Percentiles rank a stretch among this genome's conserved stretches.
phyloP scores from a whole-genome alignment of 352 stramenopile species.

The Lagenidium sp. region DNA sequence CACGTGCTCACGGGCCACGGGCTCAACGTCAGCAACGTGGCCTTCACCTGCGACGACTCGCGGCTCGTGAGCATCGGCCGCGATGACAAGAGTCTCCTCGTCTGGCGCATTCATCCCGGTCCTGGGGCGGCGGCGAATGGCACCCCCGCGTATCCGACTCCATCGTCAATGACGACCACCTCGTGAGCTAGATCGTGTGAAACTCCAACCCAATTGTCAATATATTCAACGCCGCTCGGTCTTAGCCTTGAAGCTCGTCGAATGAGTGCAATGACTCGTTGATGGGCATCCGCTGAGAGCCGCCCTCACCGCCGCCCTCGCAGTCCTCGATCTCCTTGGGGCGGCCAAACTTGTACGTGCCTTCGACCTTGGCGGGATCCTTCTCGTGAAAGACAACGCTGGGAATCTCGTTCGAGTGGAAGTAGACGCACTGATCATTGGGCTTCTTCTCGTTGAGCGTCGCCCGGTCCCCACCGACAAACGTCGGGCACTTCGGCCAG shows the following conservation, averaged over 20 bases:
- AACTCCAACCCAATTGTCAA: too few species aligned
- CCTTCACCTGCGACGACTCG: constrained; percentile 64
- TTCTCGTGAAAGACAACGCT: constrained; percentile 7
- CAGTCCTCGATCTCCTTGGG: constrained; percentile 6
- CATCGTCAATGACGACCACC: too few species aligned
- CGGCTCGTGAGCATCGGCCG: constrained; percentile 56
- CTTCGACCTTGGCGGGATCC: constrained; percentile 1
- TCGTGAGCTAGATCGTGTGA: too few species aligned
- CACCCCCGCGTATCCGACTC: too few species aligned
- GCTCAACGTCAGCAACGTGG: constrained; percentile 44
- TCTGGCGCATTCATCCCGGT: too few species aligned
- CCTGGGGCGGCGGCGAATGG: too few species aligned
- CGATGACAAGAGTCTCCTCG: constrained; percentile 65
- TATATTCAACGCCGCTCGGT: too few species aligned
- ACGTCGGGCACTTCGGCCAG: constrained; percentile 7
- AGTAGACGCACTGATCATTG: constrained; percentile 11
- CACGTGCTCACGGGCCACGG: constrained; percentile 50
- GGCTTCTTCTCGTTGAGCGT: constrained; percentile 8
- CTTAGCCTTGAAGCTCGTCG: too few species aligned
- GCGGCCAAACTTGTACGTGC: constrained; percentile 11
- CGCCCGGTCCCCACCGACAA: constrained; percentile 9
- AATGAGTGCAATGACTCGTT: too few species aligned
- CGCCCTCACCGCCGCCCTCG: too few species aligned
- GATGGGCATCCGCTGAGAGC: too few species aligned
- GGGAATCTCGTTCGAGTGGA: constrained; percentile 8